These are phyloP conservation scores for Przewalskia tangutica DNA, from an alignment of 257 asterid genomes.

Conservation along the genomic window DNA sequence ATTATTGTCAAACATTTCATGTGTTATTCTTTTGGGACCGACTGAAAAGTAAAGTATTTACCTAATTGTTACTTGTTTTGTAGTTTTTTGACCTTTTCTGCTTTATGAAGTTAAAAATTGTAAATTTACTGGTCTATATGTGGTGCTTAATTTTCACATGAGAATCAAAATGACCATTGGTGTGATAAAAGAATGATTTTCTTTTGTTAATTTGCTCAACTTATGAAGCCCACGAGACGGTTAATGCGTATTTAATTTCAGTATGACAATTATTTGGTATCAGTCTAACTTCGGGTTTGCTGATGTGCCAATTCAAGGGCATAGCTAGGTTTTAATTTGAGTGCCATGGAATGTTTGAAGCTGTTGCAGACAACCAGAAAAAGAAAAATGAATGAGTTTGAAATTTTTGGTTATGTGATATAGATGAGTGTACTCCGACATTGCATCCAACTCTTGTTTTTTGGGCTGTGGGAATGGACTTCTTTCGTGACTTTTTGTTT, in stretches of 20 bases:
- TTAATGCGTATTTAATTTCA: background rate
- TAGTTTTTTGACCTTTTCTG: background rate
- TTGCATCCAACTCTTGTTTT: background rate
- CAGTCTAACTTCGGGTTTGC: background rate
- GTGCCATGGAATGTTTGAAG: background rate
- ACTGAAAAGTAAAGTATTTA: background rate
- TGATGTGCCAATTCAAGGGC: background rate
- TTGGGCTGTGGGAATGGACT: background rate
- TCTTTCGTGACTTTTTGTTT: background rate
- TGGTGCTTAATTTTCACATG: background rate
- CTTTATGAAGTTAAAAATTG: background rate
- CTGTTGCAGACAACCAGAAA: background rate
- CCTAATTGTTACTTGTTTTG: slow-evolving; percentile 9
- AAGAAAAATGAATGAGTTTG: background rate
- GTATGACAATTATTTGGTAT: background rate
- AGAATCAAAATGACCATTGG: background rate
- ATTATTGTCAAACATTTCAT: no score
- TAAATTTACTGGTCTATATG: background rate
- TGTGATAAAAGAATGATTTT: background rate
- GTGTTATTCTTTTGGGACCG: no score
- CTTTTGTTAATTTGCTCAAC: background rate
- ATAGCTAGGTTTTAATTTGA: background rate
- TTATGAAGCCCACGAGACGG: background rate
- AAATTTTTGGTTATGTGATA: background rate
- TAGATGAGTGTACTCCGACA: background rate